A percentile compares a stretch with the other conserved stretches of the same genome.
Conservation (phyloP, 148 eudicot genomes). For the Rhododendron vialii region DNA sequence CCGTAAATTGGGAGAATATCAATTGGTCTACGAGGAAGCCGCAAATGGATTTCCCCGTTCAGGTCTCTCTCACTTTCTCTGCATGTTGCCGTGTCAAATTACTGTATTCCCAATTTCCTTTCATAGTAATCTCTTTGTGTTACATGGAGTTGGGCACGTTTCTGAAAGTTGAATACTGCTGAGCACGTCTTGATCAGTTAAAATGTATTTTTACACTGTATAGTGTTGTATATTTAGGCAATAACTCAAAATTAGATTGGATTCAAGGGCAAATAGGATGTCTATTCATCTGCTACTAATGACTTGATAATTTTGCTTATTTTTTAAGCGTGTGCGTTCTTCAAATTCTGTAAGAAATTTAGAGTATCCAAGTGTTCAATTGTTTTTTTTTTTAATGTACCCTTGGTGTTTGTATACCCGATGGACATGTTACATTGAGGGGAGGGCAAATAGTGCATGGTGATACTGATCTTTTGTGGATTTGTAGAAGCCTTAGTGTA, state of each 20-base stretch:
- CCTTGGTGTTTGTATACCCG: not conserved
- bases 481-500: not conserved
- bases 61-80: constrained; percentile 32
- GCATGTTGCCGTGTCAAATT: not conserved
- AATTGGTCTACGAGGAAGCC: constrained; percentile 88
- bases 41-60: constrained; percentile 93
- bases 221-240: not conserved
- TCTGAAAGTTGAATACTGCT: not conserved
- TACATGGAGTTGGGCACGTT: not conserved
- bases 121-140: not conserved
- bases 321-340: not conserved
- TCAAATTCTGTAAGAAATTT: not conserved
- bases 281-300: not conserved
- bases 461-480: not conserved
- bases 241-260: not conserved
- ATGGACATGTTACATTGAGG: not conserved
- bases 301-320: not conserved
- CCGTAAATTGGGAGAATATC: constrained; percentile 93
- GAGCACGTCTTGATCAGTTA: not conserved
- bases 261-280: not conserved
- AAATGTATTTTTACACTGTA: not conserved
- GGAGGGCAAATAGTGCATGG: not conserved
- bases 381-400: not conserved
- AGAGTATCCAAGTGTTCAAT: not conserved
- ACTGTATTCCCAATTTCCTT: not conserved